Evolutionary conservation across 768 basidiomycete genomes (phyloP), one percentile per base, ranked within the genome.

Genomic region (Hericium alpestre): DNA sequence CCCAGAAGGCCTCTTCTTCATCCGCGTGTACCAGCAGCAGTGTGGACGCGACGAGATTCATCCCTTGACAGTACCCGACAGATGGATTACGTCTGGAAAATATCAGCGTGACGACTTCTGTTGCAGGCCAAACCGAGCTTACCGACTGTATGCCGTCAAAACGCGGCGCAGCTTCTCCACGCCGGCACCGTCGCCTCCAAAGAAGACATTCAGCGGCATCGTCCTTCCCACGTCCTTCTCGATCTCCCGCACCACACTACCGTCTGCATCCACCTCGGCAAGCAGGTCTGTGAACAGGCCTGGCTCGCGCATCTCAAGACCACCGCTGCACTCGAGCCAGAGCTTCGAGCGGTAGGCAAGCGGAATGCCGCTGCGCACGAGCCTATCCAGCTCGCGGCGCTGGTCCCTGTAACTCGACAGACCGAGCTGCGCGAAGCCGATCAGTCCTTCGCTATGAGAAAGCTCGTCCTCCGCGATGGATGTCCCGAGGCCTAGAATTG

Each of bases 1-100:
- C 87, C 94, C 94, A 98, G 66, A 96, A 98, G 0, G 95, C 95
- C 59, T 95, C 92, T 72, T 97, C 94, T 70, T 99, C 95, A 61
- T 95, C 87, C 0, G 92, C 90, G 61, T 95, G 86, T 0, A 93
- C 91, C 1, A 99, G 79, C 0, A 99, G 78, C 2, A 99, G 76
- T 0, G 95, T 97, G 2, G 96, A 97, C 0, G 94, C 90, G 61
- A 99, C 83, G 57, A 97, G 83, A 69, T 96, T 93, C 90, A 94
- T 93, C 49, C 90, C 90, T 70, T 94, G 92, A 61, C 90, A 95
- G 66, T 96, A 97, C 0, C 96, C 96, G 6, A 98, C 91, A 0
- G 81, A 75, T 0, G 92, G 87, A 68, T 97, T 95, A 47, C 92
- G 93, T 54, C 93, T 94, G 61, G 8, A 59, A 10, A 10, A 32